Conservation (phyloP, 225 moss, liverwort and hornwort species). For the Polytrichum formosum region DNA sequence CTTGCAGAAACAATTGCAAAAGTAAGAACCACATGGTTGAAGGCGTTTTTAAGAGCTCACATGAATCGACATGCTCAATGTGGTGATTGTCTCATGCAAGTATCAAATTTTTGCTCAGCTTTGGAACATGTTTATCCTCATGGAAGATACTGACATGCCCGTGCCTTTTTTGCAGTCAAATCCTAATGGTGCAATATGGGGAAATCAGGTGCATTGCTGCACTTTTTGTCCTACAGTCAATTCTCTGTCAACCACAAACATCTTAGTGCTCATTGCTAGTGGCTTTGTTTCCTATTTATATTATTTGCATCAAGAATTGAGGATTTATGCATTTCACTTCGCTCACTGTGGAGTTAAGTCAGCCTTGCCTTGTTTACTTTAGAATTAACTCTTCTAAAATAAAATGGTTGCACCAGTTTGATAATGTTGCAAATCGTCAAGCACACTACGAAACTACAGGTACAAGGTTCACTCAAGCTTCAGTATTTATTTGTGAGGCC, state of each 20-base stretch:
- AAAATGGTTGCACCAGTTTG: constrained; percentile 45
- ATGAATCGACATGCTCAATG: neutral
- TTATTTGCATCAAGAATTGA: too few relatives aligned
- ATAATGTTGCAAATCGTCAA: constrained; percentile 75
- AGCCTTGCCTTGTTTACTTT: too few relatives aligned
- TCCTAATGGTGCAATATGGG: constrained; percentile 83
- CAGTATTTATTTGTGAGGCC: too few relatives aligned
- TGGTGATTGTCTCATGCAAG: neutral
- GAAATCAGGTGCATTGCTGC: constrained; percentile 38
- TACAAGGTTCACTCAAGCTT: constrained; percentile 7
- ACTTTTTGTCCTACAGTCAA: neutral
- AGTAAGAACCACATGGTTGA: constrained; percentile 22
- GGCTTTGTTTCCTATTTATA: too few relatives aligned
- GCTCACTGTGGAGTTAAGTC: too few relatives aligned
- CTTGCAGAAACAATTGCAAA: constrained; percentile 78
- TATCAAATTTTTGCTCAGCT: neutral
- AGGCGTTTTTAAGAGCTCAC: neutral
- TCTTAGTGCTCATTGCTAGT: too few relatives aligned
- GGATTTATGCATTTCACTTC: too few relatives aligned
- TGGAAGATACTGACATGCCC: too few relatives aligned
- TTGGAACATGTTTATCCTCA: neutral
- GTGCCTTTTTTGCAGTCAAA: constrained; percentile 38
- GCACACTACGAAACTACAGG: constrained; percentile 90
- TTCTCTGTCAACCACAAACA: too few relatives aligned
- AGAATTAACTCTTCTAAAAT: too few relatives aligned